A percentile compares a stretch with the other conserved stretches of the same genome.
phyloP scores from a whole-genome alignment of 2,329 filamentous ascomycete genomes.

The Xylaria sp. region DNA sequence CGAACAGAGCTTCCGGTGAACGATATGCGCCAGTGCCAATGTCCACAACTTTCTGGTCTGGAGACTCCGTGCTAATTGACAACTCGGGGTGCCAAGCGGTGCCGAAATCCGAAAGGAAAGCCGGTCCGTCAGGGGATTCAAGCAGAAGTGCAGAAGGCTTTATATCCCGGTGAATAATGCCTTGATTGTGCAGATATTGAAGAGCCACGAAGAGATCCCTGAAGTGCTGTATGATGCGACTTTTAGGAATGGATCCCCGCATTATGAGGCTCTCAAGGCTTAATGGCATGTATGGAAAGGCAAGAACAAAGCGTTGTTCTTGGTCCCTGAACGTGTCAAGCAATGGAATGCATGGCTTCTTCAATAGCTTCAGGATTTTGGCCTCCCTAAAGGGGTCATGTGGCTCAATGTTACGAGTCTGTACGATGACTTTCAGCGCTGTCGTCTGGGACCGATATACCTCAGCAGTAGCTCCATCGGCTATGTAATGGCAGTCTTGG shows the following conservation, averaged over 20 bases:
- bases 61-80: slow-evolving; percentile 56
- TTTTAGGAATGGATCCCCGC: slow-evolving; percentile 34
- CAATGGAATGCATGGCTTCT: slow-evolving; percentile 57
- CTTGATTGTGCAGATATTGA: slow-evolving; percentile 61
- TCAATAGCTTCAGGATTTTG: slow-evolving; percentile 60
- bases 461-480: slow-evolving; percentile 70
- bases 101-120: slow-evolving; percentile 84
- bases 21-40: slow-evolving; percentile 91
- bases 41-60: slow-evolving; percentile 73
- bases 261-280: slow-evolving; percentile 66
- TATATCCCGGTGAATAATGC: slow-evolving; percentile 87
- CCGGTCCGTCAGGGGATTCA: slow-evolving; percentile 60
- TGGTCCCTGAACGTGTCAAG: slow-evolving; percentile 69
- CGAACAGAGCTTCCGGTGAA: slow-evolving; percentile 85
- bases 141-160: slow-evolving; percentile 89
- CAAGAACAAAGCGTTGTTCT: slow-evolving; percentile 66
- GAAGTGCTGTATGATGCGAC: slow-evolving; percentile 45
- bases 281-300: slow-evolving; percentile 76
- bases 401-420: slow-evolving; percentile 66
- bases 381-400: slow-evolving; percentile 79
- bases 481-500: slow-evolving; percentile 48
- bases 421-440: slow-evolving; percentile 82
- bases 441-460: slow-evolving; percentile 64
- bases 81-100: slow-evolving; percentile 72
- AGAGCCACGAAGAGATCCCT: slow-evolving; percentile 66